phyloP scores from a whole-genome alignment of 1,284 basidiomycete genomes.

The Ganoderma sinense region DNA sequence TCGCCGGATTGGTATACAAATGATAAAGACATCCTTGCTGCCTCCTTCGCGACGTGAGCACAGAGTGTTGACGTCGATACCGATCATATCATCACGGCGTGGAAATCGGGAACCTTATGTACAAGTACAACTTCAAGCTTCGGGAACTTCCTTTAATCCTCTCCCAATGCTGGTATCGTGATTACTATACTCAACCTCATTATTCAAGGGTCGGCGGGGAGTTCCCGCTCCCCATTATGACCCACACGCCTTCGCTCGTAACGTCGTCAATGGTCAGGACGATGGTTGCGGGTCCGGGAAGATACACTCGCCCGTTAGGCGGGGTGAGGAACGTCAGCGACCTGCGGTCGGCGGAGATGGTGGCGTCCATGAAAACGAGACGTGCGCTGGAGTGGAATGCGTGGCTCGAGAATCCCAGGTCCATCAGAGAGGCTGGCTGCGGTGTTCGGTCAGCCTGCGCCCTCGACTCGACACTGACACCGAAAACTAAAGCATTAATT shows the following conservation, averaged over 20 bases:
- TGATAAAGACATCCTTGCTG: too few relatives aligned
- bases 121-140: not conserved
- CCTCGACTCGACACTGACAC: too few relatives aligned
- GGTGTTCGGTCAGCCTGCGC: not conserved
- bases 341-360: constrained; percentile 42
- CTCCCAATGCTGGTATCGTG: too few relatives aligned
- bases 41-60: too few relatives aligned
- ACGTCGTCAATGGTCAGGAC: constrained; percentile 58
- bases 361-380: constrained; percentile 53
- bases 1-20: too few relatives aligned
- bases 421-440: constrained; percentile 50
- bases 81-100: too few relatives aligned
- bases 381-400: constrained; percentile 55
- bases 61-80: too few relatives aligned
- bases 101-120: not conserved
- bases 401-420: constrained; percentile 55
- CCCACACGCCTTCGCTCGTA: constrained; percentile 50
- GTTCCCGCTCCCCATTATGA: constrained; percentile 52
- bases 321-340: constrained; percentile 52
- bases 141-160: not conserved
- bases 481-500: not conserved
- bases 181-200: not conserved
- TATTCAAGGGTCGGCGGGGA: constrained; percentile 28
- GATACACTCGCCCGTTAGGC: constrained; percentile 54
- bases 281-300: constrained; percentile 57